Base-by-base conservation (phyloP, 2,329 filamentous ascomycete species). In the Pyricularia grisea region DNA sequence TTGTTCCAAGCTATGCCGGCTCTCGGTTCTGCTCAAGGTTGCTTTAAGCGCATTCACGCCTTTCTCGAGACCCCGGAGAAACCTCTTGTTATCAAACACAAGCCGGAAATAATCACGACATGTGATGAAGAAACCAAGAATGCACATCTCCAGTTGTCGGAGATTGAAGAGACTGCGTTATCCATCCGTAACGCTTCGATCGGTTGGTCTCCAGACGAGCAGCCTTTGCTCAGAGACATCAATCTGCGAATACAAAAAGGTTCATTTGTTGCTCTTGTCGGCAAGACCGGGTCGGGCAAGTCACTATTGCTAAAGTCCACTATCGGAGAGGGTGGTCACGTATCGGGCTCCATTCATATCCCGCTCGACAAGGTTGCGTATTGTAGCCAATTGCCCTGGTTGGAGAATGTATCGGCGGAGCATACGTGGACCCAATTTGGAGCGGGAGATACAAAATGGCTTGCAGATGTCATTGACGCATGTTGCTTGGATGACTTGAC, bases 231-330 rank as follows among this genome's bases (percentile, higher is more conserved):
- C 3, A 71, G 63, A 0, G 67, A 77, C 9, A 72, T 83, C 27
- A 71, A 77, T n/a, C 73, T 83, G 3, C 72, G 70, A 0, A 70
- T 83, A 2, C 71, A 72, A 2, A 68, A 70, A 0, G 74, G 72
- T 3, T 72, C 76, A 4, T 74, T 84, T 10, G 80, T 76, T 10
- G 75, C 83, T 4, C 71, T 84, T 0, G 73, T 81, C 11, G 81
- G 82, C 0, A 80, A 81, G 0, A 75, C 83, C 4, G 82, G 78
- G 0, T 79, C 78, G 0, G 82, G 82, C 0, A 84, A 84, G 70
- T 80, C 82, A 0, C 71, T 84, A 0, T 31, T 68, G 7, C 31
- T 42, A 20, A 68, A 68, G 14, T 58, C 28, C 7, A 17, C 50
- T 28, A 20, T 68, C 17, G 30, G 28, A 20, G 67, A 68, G 30